Evolutionary conservation across 495 filamentous ascomycete genomes (phyloP).

Genomic region (Tricharina praecox): DNA sequence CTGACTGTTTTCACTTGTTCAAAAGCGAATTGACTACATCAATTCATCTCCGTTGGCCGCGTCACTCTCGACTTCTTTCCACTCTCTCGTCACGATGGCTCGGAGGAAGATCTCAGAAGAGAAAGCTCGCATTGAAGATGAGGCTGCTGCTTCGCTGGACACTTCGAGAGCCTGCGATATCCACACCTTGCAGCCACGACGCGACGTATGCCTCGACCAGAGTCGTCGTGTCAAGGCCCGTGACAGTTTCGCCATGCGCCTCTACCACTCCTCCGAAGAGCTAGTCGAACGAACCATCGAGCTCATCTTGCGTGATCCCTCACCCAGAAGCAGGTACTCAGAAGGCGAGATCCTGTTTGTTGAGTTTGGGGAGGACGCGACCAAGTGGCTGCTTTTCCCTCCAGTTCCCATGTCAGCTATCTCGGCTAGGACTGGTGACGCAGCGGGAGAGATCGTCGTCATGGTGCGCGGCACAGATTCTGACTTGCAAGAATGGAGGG

Average conservation of each 20-base stretch:
- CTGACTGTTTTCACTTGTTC: background rate
- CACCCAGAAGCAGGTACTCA: conserved; percentile 33
- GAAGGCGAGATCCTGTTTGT: conserved; percentile 76
- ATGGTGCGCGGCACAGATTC: conserved; percentile 60
- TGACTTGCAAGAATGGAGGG: conserved; percentile 51
- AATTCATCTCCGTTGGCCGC: conserved; percentile 42
- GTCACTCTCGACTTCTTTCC: conserved; percentile 40
- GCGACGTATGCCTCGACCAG: conserved; percentile 52
- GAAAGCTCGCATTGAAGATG: conserved; percentile 71
- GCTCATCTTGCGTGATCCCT: conserved; percentile 65
- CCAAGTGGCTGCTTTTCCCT: conserved; percentile 74
- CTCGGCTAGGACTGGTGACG: conserved; percentile 65
- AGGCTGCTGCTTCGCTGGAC: conserved; percentile 72
- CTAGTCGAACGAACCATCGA: conserved; percentile 79
- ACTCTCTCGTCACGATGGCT: conserved; percentile 57
- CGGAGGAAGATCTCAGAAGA: conserved; percentile 71
- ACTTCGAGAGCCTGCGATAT: conserved; percentile 60
- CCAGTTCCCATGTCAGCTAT: conserved; percentile 51
- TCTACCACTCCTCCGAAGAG: conserved; percentile 80
- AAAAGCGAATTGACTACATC: conserved; percentile 35
- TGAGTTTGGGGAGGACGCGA: conserved; percentile 56
- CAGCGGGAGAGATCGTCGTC: conserved; percentile 51
- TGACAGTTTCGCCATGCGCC: conserved; percentile 71
- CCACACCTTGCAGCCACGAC: conserved; percentile 50
- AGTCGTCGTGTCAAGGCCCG: conserved; percentile 64